Evolutionary conservation across 1,139 yeast genomes (phyloP).

Genomic region (Suhomyces terraborum): DNA sequence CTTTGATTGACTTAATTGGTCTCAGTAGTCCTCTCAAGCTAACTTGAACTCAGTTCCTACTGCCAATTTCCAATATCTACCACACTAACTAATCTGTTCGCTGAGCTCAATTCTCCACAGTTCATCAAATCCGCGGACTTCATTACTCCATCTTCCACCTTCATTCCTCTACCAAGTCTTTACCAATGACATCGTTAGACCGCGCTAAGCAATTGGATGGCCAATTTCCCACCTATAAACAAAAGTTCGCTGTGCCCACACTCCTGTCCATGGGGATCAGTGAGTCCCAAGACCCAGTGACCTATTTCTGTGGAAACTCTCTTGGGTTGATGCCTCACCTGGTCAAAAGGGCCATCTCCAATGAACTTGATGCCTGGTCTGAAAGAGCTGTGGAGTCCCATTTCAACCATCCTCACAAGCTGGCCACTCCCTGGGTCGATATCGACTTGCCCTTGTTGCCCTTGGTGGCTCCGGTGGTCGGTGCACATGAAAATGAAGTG

Average conservation of each 20-base stretch:
- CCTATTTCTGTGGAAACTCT: slow-evolving; percentile 88
- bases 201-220: slow-evolving; percentile 34
- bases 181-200: slow-evolving; percentile 19
- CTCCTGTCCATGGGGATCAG: slow-evolving; percentile 51
- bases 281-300: slow-evolving; percentile 18
- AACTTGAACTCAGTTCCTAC: too few relatives aligned
- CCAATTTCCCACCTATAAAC: slow-evolving; percentile 38
- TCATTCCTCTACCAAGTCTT: too few relatives aligned
- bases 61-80: too few relatives aligned
- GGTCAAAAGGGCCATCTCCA: slow-evolving; percentile 57
- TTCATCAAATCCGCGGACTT: background rate
- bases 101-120: background rate
- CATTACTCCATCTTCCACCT: background rate
- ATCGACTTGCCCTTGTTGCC: slow-evolving; percentile 77
- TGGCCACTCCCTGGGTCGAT: slow-evolving; percentile 70
- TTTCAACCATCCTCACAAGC: slow-evolving; percentile 60
- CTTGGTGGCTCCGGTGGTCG: slow-evolving; percentile 70
- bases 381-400: slow-evolving; percentile 82
- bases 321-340: slow-evolving; percentile 82
- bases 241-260: slow-evolving; percentile 62
- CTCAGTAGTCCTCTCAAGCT: too few relatives aligned
- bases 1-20: too few relatives aligned
- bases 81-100: too few relatives aligned
- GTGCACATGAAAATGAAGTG: slow-evolving; percentile 71
- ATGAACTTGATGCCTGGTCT: slow-evolving; percentile 82